Evolutionary conservation across 2,329 filamentous ascomycete genomes (phyloP), one percentile per base, ranked within the genome.

Genomic region (Aaosphaeria pasadenensis): DNA sequence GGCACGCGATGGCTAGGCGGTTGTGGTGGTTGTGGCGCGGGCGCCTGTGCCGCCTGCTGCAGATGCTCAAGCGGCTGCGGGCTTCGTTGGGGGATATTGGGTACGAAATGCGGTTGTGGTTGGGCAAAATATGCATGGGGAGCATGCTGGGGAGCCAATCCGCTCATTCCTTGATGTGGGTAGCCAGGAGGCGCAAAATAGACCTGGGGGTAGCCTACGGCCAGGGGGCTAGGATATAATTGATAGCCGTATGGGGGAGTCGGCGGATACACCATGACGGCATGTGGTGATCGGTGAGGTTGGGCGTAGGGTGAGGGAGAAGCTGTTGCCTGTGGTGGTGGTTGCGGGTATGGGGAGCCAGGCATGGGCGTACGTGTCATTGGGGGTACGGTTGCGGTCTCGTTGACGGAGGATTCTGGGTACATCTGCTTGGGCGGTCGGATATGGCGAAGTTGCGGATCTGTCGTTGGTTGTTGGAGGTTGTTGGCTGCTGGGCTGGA

Each of bases 361-460:
- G 75, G 71, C 80, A 85, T 84, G 5, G 83, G 90, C 0, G 87
- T 82, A 56, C 90, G 83, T 9, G 90, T 92, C 36, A 95, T 82
- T 3, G 89, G 86, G 9, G 91, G 89, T 11, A 90, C 85, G 49
- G 86, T 87, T 66, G 87, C 87, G 53, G 86, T 80, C 63, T 96
- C 92, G 64, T 90, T 89, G 58, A 96, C 84, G 41, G 90, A 95
- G 1, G 92, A 95, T 71, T 99, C 94, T 0, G 94, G 94, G 69
- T 99, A 99, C 83, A 97, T 90, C 66, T 91, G 92, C 77, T 96
- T 96, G 41, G 86, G 81, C 0, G 92, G 92, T 2, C 89, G 78
- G 53, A 99, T 94, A 64, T 88, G 83, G 59, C 91, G 85, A 45
- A 99, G 78, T 24, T 80, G 75, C 5, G 89, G 84, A 65, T 99